These are phyloP conservation scores for Knoxdaviesia proteae DNA, from an alignment of 2,329 filamentous ascomycete genomes.

Conservation along the genomic window DNA sequence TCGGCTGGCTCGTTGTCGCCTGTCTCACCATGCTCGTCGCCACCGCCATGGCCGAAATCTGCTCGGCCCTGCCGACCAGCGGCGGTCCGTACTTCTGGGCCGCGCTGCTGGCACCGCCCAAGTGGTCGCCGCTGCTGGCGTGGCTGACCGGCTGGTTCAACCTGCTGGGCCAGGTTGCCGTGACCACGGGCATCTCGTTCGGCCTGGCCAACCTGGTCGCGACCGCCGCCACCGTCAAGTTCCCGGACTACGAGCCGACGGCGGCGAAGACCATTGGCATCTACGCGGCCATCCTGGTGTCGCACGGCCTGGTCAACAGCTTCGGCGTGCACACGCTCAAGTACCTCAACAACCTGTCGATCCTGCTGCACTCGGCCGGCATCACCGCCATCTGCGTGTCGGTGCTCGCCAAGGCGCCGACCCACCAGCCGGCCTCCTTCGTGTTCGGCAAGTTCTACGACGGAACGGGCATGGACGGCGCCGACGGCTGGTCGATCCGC, in stretches of 20 bases:
- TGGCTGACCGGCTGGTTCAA: constrained; percentile 20
- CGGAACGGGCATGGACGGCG: constrained; percentile 23
- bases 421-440: constrained; percentile 29
- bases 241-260: constrained; percentile 11
- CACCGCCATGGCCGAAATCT: constrained; percentile 35
- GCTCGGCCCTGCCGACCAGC: constrained; percentile 34
- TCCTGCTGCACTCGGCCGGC: constrained; percentile 31
- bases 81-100: constrained; percentile 42
- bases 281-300: constrained; percentile 32
- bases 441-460: constrained; percentile 33
- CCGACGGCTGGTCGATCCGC: constrained; percentile 28
- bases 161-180: constrained; percentile 19
- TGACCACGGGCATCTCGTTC: constrained; percentile 20
- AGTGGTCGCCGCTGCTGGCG: constrained; percentile 5
- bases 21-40: constrained; percentile 24
- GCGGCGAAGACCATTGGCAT: constrained; percentile 29
- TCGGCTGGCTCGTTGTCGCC: constrained; percentile 30
- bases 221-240: constrained; percentile 16
- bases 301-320: constrained; percentile 32
- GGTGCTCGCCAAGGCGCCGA: constrained; percentile 34
- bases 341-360: constrained; percentile 35
- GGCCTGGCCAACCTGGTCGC: constrained; percentile 17
- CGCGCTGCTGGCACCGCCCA: constrained; percentile 28
- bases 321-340: constrained; percentile 34
- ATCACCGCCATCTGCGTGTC: constrained; percentile 31